These are phyloP conservation scores for Fusarium sp. DNA, from an alignment of 2,329 filamentous ascomycete genomes.

Conservation along the genomic window DNA sequence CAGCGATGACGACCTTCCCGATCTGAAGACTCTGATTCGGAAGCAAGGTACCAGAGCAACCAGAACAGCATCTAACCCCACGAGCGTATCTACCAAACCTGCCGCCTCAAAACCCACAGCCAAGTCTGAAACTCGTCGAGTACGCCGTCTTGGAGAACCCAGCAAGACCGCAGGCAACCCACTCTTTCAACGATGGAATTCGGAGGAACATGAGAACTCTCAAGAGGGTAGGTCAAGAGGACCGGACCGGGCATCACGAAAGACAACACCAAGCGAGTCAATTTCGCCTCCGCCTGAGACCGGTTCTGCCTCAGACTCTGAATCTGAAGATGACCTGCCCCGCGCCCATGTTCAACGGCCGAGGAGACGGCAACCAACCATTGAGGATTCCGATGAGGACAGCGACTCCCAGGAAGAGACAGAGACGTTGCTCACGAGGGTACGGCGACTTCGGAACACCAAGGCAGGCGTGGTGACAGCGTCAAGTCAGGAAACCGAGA, in stretches of 20 bases:
- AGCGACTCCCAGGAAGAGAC: slow-evolving; percentile 30
- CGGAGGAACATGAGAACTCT: slow-evolving; percentile 31
- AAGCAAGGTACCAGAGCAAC: slow-evolving; percentile 30
- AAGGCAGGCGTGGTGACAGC: neutral
- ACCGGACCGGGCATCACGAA: slow-evolving; percentile 5
- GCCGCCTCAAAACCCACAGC: slow-evolving; percentile 40
- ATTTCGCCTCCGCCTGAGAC: neutral
- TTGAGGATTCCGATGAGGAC: slow-evolving; percentile 39
- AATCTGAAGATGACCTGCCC: slow-evolving; percentile 18
- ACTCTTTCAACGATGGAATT: slow-evolving; percentile 49
- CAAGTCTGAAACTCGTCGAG: slow-evolving; percentile 44
- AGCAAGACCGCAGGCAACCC: slow-evolving; percentile 43
- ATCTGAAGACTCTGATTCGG: slow-evolving; percentile 49
- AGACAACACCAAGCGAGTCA: slow-evolving; percentile 1
- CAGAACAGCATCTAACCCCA: slow-evolving; percentile 13
- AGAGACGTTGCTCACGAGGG: slow-evolving; percentile 33
- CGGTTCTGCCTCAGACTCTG: neutral
- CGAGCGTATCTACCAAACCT: slow-evolving; percentile 24
- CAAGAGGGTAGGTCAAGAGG: slow-evolving; percentile 2
- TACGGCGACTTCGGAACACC: slow-evolving; percentile 32
- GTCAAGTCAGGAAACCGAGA: neutral
- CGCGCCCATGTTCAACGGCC: slow-evolving; percentile 9
- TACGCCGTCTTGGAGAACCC: slow-evolving; percentile 47
- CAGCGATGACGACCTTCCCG: slow-evolving; percentile 58
- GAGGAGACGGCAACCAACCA: slow-evolving; percentile 13